Conservation (phyloP, 2,329 filamentous ascomycete species). For the Clonostachys rosea region DNA sequence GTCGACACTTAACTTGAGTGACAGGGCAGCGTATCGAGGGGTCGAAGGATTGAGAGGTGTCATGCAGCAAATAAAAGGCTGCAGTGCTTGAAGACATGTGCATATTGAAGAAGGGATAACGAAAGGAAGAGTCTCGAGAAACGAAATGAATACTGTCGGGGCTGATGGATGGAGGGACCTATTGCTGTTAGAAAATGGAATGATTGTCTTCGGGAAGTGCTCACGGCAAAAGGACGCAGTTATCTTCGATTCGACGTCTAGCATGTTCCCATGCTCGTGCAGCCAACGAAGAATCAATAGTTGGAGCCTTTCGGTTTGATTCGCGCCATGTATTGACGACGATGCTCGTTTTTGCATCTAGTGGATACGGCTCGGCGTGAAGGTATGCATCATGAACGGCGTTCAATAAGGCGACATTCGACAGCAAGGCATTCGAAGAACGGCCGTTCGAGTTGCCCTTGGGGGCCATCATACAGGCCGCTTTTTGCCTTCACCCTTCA, state of each 20-base stretch:
- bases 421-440: conserved; percentile 74
- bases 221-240: conserved; percentile 85
- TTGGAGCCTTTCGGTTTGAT: conserved; percentile 64
- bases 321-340: conserved; percentile 96
- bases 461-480: no score
- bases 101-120: conserved; percentile 71
- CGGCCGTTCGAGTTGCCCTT: conserved; percentile 11
- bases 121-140: conserved; percentile 76
- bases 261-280: conserved; percentile 94
- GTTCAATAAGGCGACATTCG: conserved; percentile 89
- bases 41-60: conserved; percentile 87
- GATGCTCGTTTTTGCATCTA: conserved; percentile 86
- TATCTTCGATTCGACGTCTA: conserved; percentile 88
- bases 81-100: conserved; percentile 74
- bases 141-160: conserved; percentile 78
- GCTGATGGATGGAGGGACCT: conserved; percentile 87
- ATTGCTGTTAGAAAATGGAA: conserved; percentile 6
- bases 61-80: conserved; percentile 81
- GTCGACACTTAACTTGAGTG: conserved; percentile 76
- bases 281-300: conserved; percentile 75
- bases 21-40: conserved; percentile 74
- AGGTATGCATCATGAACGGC: conserved; percentile 86
- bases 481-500: no score
- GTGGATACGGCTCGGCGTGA: conserved; percentile 70
- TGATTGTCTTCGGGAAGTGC: conserved; percentile 14